These are phyloP conservation scores for Aspergillus taichungensis DNA, from an alignment of 495 filamentous ascomycete genomes.

Conservation along the genomic window DNA sequence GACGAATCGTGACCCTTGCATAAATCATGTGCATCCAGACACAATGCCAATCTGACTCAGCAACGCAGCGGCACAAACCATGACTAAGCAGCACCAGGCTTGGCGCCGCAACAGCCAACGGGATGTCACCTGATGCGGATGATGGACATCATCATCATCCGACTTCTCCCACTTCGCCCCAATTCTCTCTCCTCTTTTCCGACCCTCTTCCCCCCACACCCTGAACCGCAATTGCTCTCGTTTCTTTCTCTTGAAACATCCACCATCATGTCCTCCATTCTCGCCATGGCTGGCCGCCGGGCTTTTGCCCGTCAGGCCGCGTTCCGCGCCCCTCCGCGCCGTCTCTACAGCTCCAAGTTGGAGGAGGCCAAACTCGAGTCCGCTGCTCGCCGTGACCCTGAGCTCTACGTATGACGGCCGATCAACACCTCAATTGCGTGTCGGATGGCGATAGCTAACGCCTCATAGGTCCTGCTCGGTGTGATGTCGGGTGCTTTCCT, in stretches of 20 bases:
- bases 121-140: conserved; percentile 32
- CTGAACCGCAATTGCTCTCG: conserved; percentile 3
- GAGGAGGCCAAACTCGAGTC: conserved; percentile 47
- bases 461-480: conserved; percentile 67
- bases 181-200: conserved; percentile 13
- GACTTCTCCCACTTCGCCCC: conserved; percentile 23
- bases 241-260: background rate
- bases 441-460: conserved; percentile 7
- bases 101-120: conserved; percentile 9
- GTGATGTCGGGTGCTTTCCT: conserved; percentile 87
- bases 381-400: conserved; percentile 67
- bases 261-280: conserved; percentile 44
- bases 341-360: conserved; percentile 37
- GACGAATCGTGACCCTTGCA: too few relatives aligned
- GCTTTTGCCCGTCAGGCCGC: conserved; percentile 39
- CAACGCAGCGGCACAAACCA: background rate
- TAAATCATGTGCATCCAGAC: too few relatives aligned
- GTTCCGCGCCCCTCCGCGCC: conserved; percentile 34
- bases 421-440: conserved; percentile 4
- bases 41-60: too few relatives aligned
- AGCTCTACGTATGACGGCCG: conserved; percentile 60
- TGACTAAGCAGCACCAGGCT: conserved; percentile 24
- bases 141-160: conserved; percentile 33
- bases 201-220: conserved; percentile 10
- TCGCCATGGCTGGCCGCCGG: conserved; percentile 43